A percentile compares a stretch with the other conserved stretches of the same genome.
Conservation (phyloP, 768 basidiomycete genomes). For the Trametes cingulata region DNA sequence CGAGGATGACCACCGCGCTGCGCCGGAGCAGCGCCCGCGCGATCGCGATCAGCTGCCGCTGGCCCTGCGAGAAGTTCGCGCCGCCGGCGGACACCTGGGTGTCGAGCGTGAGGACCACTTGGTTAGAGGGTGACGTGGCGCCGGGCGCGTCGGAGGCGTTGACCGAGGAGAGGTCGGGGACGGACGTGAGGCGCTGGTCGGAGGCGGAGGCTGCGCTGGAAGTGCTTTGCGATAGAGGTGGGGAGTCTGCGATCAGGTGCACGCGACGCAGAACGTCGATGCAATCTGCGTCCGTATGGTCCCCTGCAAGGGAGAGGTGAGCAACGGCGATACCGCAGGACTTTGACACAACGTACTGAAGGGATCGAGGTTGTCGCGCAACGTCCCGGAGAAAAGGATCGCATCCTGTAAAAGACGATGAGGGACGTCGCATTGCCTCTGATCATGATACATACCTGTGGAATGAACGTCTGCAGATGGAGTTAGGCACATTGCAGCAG, state of each 20-base stretch:
- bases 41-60: constrained; percentile 85
- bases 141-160: constrained; percentile 49
- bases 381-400: constrained; percentile 77
- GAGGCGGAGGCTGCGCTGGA: constrained; percentile 51
- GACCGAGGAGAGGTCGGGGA: constrained; percentile 40
- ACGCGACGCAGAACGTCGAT: constrained; percentile 81
- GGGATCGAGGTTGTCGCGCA: constrained; percentile 75
- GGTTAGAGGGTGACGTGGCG: no score
- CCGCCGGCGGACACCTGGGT: constrained; percentile 84
- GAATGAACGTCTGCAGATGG: constrained; percentile 69
- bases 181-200: constrained; percentile 45
- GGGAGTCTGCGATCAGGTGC: constrained; percentile 63
- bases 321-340: not conserved
- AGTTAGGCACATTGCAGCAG: not conserved
- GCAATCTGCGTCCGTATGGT: constrained; percentile 79
- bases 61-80: constrained; percentile 90
- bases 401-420: constrained; percentile 51
- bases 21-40: constrained; percentile 77
- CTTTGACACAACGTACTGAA: constrained; percentile 45
- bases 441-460: constrained; percentile 39
- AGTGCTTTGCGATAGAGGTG: constrained; percentile 47
- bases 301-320: constrained; percentile 41
- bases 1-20: constrained; percentile 73
- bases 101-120: constrained; percentile 61
- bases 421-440: not conserved